Evolutionary conservation across 495 filamentous ascomycete genomes (phyloP).

Genomic region (Penicillium arizonense): DNA sequence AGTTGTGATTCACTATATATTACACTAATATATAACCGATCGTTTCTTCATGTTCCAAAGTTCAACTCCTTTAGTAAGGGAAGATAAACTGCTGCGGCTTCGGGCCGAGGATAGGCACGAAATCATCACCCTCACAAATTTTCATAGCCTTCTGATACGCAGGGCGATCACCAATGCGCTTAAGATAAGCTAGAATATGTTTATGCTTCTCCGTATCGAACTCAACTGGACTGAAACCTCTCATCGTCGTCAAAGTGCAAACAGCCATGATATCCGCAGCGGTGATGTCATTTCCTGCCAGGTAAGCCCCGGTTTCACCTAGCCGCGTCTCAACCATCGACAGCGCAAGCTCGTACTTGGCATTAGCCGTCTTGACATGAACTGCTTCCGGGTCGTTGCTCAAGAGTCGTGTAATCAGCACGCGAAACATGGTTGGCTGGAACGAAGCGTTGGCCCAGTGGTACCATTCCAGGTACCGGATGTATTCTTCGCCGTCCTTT

Average conservation of each 20-base stretch:
- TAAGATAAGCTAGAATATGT: conserved; percentile 24
- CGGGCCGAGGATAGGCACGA: conserved; percentile 16
- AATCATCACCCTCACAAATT: conserved; percentile 35
- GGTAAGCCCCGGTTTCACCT: conserved; percentile 39
- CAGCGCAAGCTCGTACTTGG: conserved; percentile 21
- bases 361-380: conserved; percentile 8
- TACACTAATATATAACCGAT: too few relatives aligned
- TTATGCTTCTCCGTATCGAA: conserved; percentile 25
- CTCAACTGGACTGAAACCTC: conserved; percentile 44
- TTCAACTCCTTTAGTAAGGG: neutral
- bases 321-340: conserved; percentile 44
- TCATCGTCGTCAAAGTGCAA: conserved; percentile 53
- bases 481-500: conserved; percentile 38
- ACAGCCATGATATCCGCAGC: conserved; percentile 61
- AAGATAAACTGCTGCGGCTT: conserved; percentile 12
- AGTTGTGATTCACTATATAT: too few relatives aligned
- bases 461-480: conserved; percentile 60
- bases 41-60: too few relatives aligned
- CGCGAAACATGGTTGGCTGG: conserved; percentile 35
- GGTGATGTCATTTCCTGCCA: conserved; percentile 60
- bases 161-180: conserved; percentile 22
- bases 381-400: conserved; percentile 9
- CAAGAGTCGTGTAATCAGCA: conserved; percentile 14
- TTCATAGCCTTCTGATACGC: conserved; percentile 30
- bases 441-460: conserved; percentile 60